Evolutionary conservation across 1,139 yeast species (phyloP).

Genomic region (Pichia sp.): DNA sequence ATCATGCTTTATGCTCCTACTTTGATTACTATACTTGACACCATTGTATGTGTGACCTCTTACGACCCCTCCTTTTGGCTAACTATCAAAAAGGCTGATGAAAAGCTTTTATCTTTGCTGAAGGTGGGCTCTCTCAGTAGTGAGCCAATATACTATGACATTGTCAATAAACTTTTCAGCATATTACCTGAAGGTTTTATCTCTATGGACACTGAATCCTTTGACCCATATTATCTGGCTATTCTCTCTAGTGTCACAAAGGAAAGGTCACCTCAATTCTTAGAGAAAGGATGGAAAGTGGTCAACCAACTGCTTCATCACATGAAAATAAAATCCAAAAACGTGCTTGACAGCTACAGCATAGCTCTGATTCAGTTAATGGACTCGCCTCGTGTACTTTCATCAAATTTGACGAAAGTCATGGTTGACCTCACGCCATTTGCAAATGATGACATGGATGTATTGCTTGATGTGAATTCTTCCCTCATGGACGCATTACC

Average conservation of each 20-base stretch:
- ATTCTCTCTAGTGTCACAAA: conserved; percentile 22
- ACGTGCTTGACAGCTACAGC: conserved; percentile 11
- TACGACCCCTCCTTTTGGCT: conserved; percentile 43
- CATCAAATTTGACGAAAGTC: conserved; percentile 6
- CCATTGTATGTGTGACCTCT: conserved; percentile 36
- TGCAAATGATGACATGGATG: conserved; percentile 16
- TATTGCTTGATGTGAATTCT: conserved; percentile 19
- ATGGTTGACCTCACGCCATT: conserved; percentile 11
- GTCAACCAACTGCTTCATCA: conserved; percentile 1
- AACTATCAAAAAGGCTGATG: conserved; percentile 35
- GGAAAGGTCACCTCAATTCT: conserved; percentile 21
- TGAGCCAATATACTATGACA: conserved; percentile 39
- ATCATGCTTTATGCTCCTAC: conserved; percentile 37
- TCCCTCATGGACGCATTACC: conserved; percentile 21
- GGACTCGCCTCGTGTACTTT: conserved; percentile 17
- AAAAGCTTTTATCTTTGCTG: conserved; percentile 39
- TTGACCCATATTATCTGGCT: conserved; percentile 22
- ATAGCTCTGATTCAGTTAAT: conserved; percentile 11
- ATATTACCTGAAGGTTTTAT: conserved; percentile 22
- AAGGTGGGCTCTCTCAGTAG: conserved; percentile 48
- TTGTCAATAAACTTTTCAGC: conserved; percentile 20
- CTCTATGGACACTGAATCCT: conserved; percentile 13
- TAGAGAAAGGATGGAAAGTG: conserved; percentile 22
- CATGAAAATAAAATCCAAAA: conserved; percentile 1
- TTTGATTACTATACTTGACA: conserved; percentile 42